Evolutionary conservation across 2,329 filamentous ascomycete genomes (phyloP), one percentile per base, ranked within the genome.

Genomic region (Penicillium sp.): DNA sequence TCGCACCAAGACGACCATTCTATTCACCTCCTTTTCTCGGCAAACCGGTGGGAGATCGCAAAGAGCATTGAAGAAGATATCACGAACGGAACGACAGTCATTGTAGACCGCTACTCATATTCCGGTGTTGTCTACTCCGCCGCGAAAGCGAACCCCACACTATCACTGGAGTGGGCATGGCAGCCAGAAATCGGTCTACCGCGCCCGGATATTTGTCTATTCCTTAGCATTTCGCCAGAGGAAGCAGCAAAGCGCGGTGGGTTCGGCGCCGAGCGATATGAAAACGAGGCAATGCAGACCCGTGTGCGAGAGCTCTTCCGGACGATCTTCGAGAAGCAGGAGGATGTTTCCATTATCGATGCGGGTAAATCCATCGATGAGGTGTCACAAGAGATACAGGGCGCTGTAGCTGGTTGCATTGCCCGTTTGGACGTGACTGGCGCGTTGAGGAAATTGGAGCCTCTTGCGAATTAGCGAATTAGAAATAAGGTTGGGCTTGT

Each of bases 61-160:
- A 69, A 70, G 29, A 67, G 68, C 43, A 80, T 81, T 36, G 68
- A 74, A 34, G 59, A 71, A 38, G 73, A 78, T 52, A 78, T 97
- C 6, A 76, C 79, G 0, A 73, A 79, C 1, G 92, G 93, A 9
- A 87, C 82, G 21, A 94, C 86, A 0, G 82, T 99, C 33, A 80
- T 99, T 39, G 87, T 93, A 64, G 94, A 99, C 75, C 87, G 94
- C 47, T 99, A 97, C 78, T 96, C 95, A 72, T 93, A 96, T 79
- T 94, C 90, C 21, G 94, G 94, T 53, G 90, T 92, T 56, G 91
- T 97, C 49, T 99, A 97, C 78, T 91, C 88, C 25, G 91, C 91
- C 0, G 93, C 94, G 4, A 97, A 97, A 72, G 81, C 85, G 44
- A 91, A 90, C 65, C 84, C 87, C 0, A 74, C 79, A 2, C 81